Evolutionary conservation across 2,329 filamentous ascomycete species (phyloP), one percentile per base, ranked within the genome.

Genomic region (Emmonsia crescens): DNA sequence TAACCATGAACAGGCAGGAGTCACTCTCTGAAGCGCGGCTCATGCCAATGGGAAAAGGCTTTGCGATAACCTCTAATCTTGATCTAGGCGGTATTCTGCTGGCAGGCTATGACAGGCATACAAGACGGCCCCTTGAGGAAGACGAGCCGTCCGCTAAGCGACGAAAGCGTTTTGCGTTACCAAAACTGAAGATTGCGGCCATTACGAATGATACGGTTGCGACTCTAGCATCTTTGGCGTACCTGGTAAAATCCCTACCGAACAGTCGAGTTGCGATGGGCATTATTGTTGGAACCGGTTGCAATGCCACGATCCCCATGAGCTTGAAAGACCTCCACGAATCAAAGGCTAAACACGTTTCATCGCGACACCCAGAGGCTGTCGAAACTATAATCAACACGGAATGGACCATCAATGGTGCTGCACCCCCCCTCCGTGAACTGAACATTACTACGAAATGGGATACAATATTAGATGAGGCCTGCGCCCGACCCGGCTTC

Each of bases 161-260:
- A 57, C 72, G 77, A 61, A 78, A 75, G 66, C 71, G 77, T 9
- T 77, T 75, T 63, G 72, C 75, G 10, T 75, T 91, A 27, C 89
- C 89, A 0, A 81, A 79, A 14, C 82, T 94, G 65, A 82, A 82
- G 63, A 86, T 93, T 59, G 82, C 84, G 9, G 89, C 89, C 57
- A 92, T 94, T 64, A 85, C 89, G 44, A 94, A 93, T 68, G 89
- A 94, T 68, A 84, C 89, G 0, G 89, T 93, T 44, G 87, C 89
- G 5, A 93, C 89, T 0, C 79, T 93, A 29, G 84, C 89, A 42
- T 91, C 89, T 0, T 85, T 91, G 66, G 85, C 89, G 38, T 91
- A 91, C 72, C 82, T 85, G 61, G 85, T 86, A 60, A 84, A 85
- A 66, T 83, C 83, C 21, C 75, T 81, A 16, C 75, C 78, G 0